Conservation (phyloP, 768 basidiomycete species). For the Suillus placidus region DNA sequence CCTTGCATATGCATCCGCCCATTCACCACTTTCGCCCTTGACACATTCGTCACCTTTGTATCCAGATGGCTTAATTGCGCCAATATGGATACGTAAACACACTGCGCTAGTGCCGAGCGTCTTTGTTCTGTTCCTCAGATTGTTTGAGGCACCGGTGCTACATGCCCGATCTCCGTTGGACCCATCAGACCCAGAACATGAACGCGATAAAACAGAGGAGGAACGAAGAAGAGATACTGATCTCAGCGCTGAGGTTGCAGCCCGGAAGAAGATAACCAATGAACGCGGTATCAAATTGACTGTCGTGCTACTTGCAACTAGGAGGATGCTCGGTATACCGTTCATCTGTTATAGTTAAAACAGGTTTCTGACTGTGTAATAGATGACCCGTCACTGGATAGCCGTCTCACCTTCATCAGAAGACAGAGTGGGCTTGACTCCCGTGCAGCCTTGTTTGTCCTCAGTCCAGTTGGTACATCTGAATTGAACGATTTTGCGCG, state of each 20-base stretch:
- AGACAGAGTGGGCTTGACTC: constrained; percentile 89
- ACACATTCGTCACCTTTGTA: constrained; percentile 86
- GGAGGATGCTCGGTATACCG: constrained; percentile 78
- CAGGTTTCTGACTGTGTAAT: neutral
- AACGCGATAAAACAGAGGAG: constrained; percentile 61
- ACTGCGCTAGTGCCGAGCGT: constrained; percentile 89
- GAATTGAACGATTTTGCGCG: constrained; percentile 90
- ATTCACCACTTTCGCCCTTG: constrained; percentile 93
- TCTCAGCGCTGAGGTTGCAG: constrained; percentile 77
- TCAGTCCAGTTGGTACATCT: constrained; percentile 85
- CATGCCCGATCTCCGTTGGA: constrained; percentile 57
- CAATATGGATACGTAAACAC: constrained; percentile 98
- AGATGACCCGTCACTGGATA: constrained; percentile 88
- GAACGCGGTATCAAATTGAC: constrained; percentile 94
- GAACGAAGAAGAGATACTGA: constrained; percentile 76
- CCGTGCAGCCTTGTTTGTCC: constrained; percentile 89
- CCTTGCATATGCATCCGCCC: constrained; percentile 56
- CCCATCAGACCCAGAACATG: constrained; percentile 51
- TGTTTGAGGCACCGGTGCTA: constrained; percentile 67
- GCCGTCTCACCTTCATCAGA: constrained; percentile 83
- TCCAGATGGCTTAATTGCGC: constrained; percentile 95
- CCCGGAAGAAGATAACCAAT: constrained; percentile 74
- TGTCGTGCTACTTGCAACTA: constrained; percentile 88
- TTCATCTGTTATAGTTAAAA: constrained; percentile 1
- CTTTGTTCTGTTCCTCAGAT: constrained; percentile 86